A percentile compares a stretch with the other conserved stretches of the same genome.
phyloP scores from a whole-genome alignment of 805 yeast genomes.

The Wickerhamiella lipophila region DNA sequence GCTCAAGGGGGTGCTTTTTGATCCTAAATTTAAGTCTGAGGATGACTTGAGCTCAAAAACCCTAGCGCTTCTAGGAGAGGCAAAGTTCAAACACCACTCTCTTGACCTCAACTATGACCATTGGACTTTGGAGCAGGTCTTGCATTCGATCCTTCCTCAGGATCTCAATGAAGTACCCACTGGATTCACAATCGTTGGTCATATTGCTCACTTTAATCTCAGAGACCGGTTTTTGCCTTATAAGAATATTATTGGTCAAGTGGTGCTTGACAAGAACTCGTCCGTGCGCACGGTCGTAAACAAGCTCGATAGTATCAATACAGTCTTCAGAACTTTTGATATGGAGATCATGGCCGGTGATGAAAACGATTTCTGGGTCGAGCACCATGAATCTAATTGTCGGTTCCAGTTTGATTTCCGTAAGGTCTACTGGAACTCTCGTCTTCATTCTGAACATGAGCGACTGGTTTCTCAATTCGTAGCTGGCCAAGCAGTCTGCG shows the following conservation, averaged over 20 bases:
- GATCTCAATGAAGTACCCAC: constrained; percentile 65
- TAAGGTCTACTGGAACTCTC: constrained; percentile 94
- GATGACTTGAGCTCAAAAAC: constrained; percentile 34
- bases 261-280: constrained; percentile 76
- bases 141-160: constrained; percentile 63
- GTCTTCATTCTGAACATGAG: constrained; percentile 87
- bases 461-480: constrained; percentile 51
- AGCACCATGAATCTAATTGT: constrained; percentile 82
- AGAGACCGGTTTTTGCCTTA: constrained; percentile 75
- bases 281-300: constrained; percentile 80
- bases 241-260: constrained; percentile 72
- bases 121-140: constrained; percentile 85
- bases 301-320: constrained; percentile 74
- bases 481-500: constrained; percentile 68
- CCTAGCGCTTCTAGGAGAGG: constrained; percentile 35
- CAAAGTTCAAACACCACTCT: constrained; percentile 40
- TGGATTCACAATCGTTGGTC: constrained; percentile 89
- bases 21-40: constrained; percentile 33
- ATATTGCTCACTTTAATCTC: constrained; percentile 83
- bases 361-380: constrained; percentile 51
- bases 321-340: constrained; percentile 78
- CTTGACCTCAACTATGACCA: constrained; percentile 54
- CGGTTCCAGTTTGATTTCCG: constrained; percentile 75
- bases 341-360: constrained; percentile 92
- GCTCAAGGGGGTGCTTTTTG: constrained; percentile 47